phyloP scores from a whole-genome alignment of 371 early-diverging fungal genomes.

The Mucor piriformis region DNA sequence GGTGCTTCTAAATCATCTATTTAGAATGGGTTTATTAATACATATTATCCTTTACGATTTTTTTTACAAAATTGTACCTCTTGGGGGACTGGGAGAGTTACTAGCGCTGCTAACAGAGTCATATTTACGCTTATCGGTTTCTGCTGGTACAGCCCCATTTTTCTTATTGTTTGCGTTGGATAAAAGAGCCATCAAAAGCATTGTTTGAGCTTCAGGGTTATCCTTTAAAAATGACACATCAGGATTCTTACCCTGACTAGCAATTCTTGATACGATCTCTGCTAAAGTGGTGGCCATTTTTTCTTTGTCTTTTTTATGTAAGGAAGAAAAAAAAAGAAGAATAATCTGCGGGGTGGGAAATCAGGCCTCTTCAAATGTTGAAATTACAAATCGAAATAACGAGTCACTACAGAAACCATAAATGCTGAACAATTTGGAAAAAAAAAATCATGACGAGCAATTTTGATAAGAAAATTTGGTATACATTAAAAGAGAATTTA shows the following conservation, averaged over 20 bases:
- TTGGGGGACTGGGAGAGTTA: slow-evolving; percentile 6
- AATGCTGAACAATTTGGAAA: too few species aligned
- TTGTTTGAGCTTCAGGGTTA: slow-evolving; percentile 29
- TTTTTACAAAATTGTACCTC: not conserved
- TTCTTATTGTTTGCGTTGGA: slow-evolving; percentile 9
- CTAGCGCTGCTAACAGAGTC: not conserved
- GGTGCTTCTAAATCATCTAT: not conserved
- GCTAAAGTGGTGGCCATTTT: slow-evolving; percentile 15
- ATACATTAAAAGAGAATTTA: too few species aligned
- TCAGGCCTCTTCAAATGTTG: too few species aligned
- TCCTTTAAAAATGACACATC: slow-evolving; percentile 30
- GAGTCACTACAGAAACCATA: too few species aligned
- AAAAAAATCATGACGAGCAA: too few species aligned
- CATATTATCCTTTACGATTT: not conserved
- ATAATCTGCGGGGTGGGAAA: too few species aligned
- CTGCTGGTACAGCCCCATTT: not conserved
- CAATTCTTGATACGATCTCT: slow-evolving; percentile 23
- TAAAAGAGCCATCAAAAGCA: slow-evolving; percentile 24
- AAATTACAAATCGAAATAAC: too few species aligned
- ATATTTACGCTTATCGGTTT: slow-evolving; percentile 17
- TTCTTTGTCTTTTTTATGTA: not conserved
- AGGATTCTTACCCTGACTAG: slow-evolving; percentile 22
- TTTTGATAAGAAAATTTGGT: too few species aligned
- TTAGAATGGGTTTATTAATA: not conserved
- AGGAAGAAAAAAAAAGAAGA: not conserved